Evolutionary conservation across 2,329 filamentous ascomycete species (phyloP).

Genomic region (Fusarium incarnatum): DNA sequence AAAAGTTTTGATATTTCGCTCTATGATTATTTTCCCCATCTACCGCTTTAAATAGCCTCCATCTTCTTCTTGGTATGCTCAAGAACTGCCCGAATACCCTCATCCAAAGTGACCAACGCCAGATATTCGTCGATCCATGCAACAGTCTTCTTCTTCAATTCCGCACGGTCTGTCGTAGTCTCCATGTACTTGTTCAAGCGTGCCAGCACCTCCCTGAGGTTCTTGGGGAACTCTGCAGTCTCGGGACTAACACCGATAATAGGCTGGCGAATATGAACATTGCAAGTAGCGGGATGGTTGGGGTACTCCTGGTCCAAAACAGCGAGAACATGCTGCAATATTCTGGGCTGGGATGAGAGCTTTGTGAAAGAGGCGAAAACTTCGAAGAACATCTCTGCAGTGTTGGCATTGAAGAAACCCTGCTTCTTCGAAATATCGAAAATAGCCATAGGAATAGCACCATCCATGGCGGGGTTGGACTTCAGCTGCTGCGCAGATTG

Average conservation of each 20-base stretch:
- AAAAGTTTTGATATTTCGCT: constrained; percentile 5
- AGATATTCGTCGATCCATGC: constrained; percentile 68
- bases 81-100: constrained; percentile 66
- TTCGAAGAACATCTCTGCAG: constrained; percentile 83
- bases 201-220: constrained; percentile 73
- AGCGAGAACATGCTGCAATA: constrained; percentile 80
- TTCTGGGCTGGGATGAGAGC: constrained; percentile 71
- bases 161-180: constrained; percentile 58
- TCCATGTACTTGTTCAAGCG: constrained; percentile 66
- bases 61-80: constrained; percentile 60
- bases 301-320: constrained; percentile 71
- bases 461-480: constrained; percentile 85
- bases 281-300: constrained; percentile 70
- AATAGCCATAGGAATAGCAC: constrained; percentile 93
- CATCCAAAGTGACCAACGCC: constrained; percentile 62
- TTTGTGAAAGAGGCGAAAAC: constrained; percentile 78
- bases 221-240: constrained; percentile 78
- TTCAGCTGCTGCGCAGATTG: constrained; percentile 65
- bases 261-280: constrained; percentile 78
- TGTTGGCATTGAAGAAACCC: constrained; percentile 72
- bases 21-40: neutral
- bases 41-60: constrained; percentile 14
- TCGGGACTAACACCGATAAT: constrained; percentile 72
- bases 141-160: constrained; percentile 61
- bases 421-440: constrained; percentile 89